Conservation (phyloP, 805 yeast species). For the Ogataea trehalophila region DNA sequence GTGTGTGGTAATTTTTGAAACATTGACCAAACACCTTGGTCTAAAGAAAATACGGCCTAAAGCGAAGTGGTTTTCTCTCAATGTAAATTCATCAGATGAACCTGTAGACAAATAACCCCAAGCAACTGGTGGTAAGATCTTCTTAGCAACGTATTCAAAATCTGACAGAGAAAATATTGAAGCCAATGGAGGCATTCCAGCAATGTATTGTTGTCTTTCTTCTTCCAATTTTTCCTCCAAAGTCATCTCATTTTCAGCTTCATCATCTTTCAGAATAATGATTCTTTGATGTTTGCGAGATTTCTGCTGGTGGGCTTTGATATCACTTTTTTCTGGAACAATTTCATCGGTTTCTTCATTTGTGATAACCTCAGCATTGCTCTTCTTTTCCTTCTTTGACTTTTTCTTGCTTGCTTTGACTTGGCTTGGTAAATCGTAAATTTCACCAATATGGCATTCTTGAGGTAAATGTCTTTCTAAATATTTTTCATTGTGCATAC, state of each 20-base stretch:
- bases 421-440: constrained; percentile 21
- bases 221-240: constrained; percentile 28
- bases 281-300: constrained; percentile 37
- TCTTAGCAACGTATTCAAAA: constrained; percentile 80
- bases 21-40: constrained; percentile 77
- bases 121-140: constrained; percentile 65
- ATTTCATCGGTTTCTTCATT: not conserved
- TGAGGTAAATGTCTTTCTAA: constrained; percentile 20
- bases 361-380: constrained; percentile 12
- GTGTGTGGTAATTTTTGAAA: constrained; percentile 50
- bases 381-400: constrained; percentile 22
- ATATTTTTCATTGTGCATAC: constrained; percentile 25
- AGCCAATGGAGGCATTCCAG: constrained; percentile 59
- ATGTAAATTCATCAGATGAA: constrained; percentile 80
- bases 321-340: not conserved
- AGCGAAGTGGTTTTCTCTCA: constrained; percentile 82
- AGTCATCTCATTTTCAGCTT: not conserved
- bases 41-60: constrained; percentile 80
- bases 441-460: constrained; percentile 35
- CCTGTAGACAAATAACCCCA: constrained; percentile 89
- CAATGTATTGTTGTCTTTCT: constrained; percentile 33
- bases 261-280: constrained; percentile 32
- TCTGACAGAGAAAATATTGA: constrained; percentile 72
- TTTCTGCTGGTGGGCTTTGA: constrained; percentile 17
- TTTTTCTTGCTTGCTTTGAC: constrained; percentile 21